Evolutionary conservation across 176 grass and related monocot species (phyloP).

Genomic region (Oryza australiensis): DNA sequence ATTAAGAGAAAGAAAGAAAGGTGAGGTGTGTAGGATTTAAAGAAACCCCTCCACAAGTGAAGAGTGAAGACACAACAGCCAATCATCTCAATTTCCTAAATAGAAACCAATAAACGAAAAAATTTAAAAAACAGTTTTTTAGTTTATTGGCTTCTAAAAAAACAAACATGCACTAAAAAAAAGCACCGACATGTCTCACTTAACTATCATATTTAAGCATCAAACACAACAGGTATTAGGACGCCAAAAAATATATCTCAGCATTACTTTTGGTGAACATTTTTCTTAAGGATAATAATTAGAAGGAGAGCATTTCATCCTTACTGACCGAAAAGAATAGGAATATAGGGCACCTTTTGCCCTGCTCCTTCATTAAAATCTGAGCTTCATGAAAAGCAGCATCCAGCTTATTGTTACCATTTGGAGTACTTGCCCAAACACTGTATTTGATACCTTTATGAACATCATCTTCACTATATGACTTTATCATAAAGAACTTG

Average conservation of each 20-base stretch:
- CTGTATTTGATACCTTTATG: constrained; percentile 82
- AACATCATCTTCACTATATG: constrained; percentile 87
- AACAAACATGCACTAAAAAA: constrained; percentile 10
- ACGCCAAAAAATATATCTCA: not conserved
- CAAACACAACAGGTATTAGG: constrained; percentile 1
- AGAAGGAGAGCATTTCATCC: constrained; percentile 24
- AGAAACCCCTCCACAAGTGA: not conserved
- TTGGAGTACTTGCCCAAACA: constrained; percentile 85
- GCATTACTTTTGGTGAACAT: constrained; percentile 15
- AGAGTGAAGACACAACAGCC: not conserved
- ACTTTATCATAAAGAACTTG: constrained; percentile 95
- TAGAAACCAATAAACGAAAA: not conserved
- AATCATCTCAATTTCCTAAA: not conserved
- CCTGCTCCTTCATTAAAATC: constrained; percentile 47
- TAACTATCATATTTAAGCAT: constrained; percentile 23
- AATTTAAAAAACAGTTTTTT: too few relatives aligned
- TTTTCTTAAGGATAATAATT: constrained; percentile 23
- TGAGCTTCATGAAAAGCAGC: constrained; percentile 63
- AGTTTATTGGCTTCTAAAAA: too few relatives aligned
- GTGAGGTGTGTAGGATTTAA: too few relatives aligned
- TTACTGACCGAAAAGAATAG: constrained; percentile 87
- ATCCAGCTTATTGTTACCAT: constrained; percentile 81
- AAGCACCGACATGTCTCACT: not conserved
- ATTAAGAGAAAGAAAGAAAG: too few relatives aligned
- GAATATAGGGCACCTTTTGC: constrained; percentile 69